Percentiles rank a stretch among this genome's conserved stretches.
Evolutionary conservation across 139 green algal species (phyloP).

Genomic region (Coelastrella sp.): DNA sequence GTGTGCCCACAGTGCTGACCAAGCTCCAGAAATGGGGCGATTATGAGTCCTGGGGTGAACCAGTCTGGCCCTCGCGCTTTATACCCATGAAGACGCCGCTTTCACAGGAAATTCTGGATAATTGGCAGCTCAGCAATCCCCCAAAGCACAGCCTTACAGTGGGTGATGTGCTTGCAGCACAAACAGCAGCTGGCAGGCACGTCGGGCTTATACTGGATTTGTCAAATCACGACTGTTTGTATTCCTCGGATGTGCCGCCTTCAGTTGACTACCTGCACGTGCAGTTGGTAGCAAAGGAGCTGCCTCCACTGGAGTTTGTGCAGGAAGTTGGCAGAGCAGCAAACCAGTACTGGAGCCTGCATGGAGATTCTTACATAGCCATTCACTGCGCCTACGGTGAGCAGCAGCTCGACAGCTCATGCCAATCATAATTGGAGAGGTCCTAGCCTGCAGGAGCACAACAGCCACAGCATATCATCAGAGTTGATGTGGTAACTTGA

Average conservation of each 20-base stretch:
- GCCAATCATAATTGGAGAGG: no score
- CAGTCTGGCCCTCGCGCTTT: constrained; percentile 50
- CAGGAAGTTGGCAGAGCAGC: constrained; percentile 49
- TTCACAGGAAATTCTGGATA: constrained; percentile 1
- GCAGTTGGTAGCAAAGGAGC: constrained; percentile 80
- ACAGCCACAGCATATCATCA: no score
- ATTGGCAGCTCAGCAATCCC: constrained; percentile 70
- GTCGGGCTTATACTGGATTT: constrained; percentile 88
- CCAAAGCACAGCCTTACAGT: constrained; percentile 79
- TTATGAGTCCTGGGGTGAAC: constrained; percentile 35
- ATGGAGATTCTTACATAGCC: constrained; percentile 77
- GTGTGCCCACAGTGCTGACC: constrained; percentile 50
- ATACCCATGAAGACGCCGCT: constrained; percentile 58
- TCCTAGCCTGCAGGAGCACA: no score
- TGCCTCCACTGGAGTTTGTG: constrained; percentile 72
- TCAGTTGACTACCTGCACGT: constrained; percentile 66
- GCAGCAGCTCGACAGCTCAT: neutral
- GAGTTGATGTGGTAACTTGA: no score
- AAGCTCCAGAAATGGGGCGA: constrained; percentile 87
- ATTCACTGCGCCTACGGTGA: constrained; percentile 92
- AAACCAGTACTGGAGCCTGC: constrained; percentile 64
- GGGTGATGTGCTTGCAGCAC: constrained; percentile 55
- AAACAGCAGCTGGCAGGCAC: constrained; percentile 50
- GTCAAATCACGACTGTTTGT: constrained; percentile 88
- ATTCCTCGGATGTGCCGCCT: constrained; percentile 76